These are phyloP conservation scores for Neurospora crassa DNA, from an alignment of 2,329 filamentous ascomycete species.

Conservation along the genomic window DNA sequence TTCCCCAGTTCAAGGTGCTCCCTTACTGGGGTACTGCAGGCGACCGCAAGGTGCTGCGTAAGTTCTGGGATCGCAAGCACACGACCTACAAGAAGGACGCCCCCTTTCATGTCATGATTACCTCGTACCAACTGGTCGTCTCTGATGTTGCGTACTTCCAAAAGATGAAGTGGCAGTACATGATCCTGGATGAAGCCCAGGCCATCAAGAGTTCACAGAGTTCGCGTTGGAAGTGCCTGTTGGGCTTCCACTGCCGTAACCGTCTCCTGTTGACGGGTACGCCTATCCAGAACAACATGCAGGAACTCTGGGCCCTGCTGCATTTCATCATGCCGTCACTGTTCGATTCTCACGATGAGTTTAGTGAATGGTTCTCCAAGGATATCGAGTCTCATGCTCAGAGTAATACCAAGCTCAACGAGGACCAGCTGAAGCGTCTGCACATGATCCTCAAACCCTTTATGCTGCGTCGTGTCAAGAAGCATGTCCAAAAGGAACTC, in stretches of 20 bases:
- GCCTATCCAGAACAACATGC: slow-evolving; percentile 99
- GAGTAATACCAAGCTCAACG: slow-evolving; percentile 98
- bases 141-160: slow-evolving; percentile 96
- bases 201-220: slow-evolving; percentile 97
- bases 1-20: slow-evolving; percentile 87
- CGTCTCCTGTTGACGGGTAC: slow-evolving; percentile 89
- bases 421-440: slow-evolving; percentile 90
- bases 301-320: slow-evolving; percentile 91
- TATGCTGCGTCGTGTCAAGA: slow-evolving; percentile 99
- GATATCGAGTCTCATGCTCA: slow-evolving; percentile 97
- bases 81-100: slow-evolving; percentile 90
- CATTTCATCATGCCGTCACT: slow-evolving; percentile 99
- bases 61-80: slow-evolving; percentile 98
- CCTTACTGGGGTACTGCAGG: slow-evolving; percentile 96
- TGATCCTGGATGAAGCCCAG: slow-evolving; percentile 98
- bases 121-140: slow-evolving; percentile 94
- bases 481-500: slow-evolving; percentile 97
- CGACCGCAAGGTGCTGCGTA: slow-evolving; percentile 90
- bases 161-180: slow-evolving; percentile 99
- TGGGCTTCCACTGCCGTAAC: slow-evolving; percentile 93
- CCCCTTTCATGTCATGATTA: slow-evolving; percentile 91
- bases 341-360: slow-evolving; percentile 89
- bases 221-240: slow-evolving; percentile 90
- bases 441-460: slow-evolving; percentile 99
- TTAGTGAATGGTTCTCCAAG: slow-evolving; percentile 90